Base-by-base conservation (phyloP, 2,329 filamentous ascomycete genomes). In the Neopestalotiopsis rosae region DNA sequence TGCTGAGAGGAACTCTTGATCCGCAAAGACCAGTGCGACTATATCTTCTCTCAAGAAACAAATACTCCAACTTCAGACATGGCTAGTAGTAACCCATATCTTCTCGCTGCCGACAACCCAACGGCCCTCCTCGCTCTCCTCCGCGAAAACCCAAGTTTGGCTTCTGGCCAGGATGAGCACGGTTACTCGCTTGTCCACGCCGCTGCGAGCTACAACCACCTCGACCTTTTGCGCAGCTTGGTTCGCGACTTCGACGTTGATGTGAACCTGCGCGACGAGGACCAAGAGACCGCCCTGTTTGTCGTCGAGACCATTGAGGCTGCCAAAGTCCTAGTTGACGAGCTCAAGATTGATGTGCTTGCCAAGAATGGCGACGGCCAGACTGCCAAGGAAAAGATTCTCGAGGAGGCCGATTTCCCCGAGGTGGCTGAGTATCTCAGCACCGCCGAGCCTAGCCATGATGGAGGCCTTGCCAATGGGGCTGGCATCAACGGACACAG, bases 141-240 rank as follows among this genome's bases (percentile, higher is more conserved):
- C 66, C 88, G 89, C 71, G 84, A 90, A 70, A 88, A 94, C 73
- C 93, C 94, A 42, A 82, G 88, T n/a, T 85, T 97, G 66, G 95
- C 96, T 67, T 88, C 90, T 2, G 83, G 87, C 66, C 94, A 97
- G 82, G 96, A 99, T 80, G 90, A 92, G 69, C 92, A 98, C 77
- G 96, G 96, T 76, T 99, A 99, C 84, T 97, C 94, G 61, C 89
- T 98, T 32, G 85, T 98, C 63, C 96, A 99, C 81, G 96, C 96
- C 66, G 94, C 95, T 17, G 91, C 94, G 20, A 98, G 95, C 74
- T 99, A 98, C 86, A 92, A 92, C 78, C 95, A 98, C 78, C 83
- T 94, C 45, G 89, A 92, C 67, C 90, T 99, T 17, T 87, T 98
- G 17, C 91, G 92, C 69, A 81, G 89, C 0, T 87, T 99, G 5